Evolutionary conservation across 257 asterid species (phyloP), one percentile per base, ranked within the genome.

Genomic region (Gardenia jasminoides): DNA sequence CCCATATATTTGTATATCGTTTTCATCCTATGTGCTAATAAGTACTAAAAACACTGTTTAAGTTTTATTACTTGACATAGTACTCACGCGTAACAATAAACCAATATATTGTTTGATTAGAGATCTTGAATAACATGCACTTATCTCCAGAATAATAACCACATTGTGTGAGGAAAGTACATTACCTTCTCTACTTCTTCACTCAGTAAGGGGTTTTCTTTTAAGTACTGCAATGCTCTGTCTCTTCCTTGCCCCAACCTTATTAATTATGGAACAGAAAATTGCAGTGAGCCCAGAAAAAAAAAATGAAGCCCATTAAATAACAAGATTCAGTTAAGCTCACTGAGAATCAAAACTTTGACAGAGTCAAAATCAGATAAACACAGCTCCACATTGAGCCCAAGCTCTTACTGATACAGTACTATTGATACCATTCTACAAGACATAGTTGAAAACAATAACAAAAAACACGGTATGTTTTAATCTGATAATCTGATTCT

Each of bases 201-300:
- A 54, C 90, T 85, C 72, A 96, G 50, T 70, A 76, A 82, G 48
- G 92, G 90, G 83, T 93, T 93, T 69, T 96, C 99, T 85, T 88
- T 92, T 82, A 96, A 86, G 86, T 75, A 89, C 84, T 91, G 99
- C 70, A 96, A 79, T 67, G 99, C 97, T 83, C 80, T 89, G 74
- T 96, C 99, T 84, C 99, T 92, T 84, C 99, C 99, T 85, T 93
- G 98, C 39, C 98, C 99, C 91, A 96, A 81, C 89, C 98, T 94
- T 86, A 77, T 77, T 71, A 33, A 75, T 64, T 67, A 33, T 65
- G 67, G 80, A 74, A 70, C 17, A 70, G 31, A 50, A 62, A 62
- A 80, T 22, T 61, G 64, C 61, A 59, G 33, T n/a, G 39, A 74
- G 31, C 39, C 69, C 39, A 3, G 31, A 44, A 48, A 76, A 56